Evolutionary conservation across 106 monocot species (phyloP).

Genomic region (Phalaenopsis aphrodite): DNA sequence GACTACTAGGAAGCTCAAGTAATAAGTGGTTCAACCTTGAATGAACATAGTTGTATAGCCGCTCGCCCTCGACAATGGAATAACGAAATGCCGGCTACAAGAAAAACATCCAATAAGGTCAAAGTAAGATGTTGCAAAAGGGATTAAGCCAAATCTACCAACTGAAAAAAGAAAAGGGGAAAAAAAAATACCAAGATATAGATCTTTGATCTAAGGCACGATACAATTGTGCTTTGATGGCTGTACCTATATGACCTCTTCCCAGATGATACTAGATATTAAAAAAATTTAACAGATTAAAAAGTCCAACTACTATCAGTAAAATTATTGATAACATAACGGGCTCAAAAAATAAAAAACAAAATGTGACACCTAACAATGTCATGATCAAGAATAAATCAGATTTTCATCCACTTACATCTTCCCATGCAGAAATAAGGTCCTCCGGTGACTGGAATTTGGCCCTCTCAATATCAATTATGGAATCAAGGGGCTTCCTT

Average conservation of each 20-base stretch:
- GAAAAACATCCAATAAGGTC: slow-evolving; percentile 1
- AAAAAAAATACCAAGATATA: slow-evolving; percentile 39
- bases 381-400: neutral
- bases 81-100: slow-evolving; percentile 79
- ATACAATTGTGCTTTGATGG: slow-evolving; percentile 75
- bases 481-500: slow-evolving; percentile 64
- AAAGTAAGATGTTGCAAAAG: neutral
- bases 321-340: neutral
- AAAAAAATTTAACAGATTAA: neutral
- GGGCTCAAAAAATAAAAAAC: neutral
- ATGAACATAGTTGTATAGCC: slow-evolving; percentile 86
- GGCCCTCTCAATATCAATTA: slow-evolving; percentile 63
- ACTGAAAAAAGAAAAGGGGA: neutral
- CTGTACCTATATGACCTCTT: slow-evolving; percentile 87
- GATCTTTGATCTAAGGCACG: slow-evolving; percentile 78
- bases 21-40: slow-evolving; percentile 47
- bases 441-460: slow-evolving; percentile 43
- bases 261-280: slow-evolving; percentile 71
- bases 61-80: slow-evolving; percentile 87
- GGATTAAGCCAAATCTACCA: neutral
- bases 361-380: neutral
- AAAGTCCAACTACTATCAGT: neutral
- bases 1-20: neutral
- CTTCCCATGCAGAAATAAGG: slow-evolving; percentile 82
- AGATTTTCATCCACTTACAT: slow-evolving; percentile 33